These are phyloP conservation scores for Aspergillus neoniger DNA, from an alignment of 2,329 filamentous ascomycete species.

Conservation along the genomic window DNA sequence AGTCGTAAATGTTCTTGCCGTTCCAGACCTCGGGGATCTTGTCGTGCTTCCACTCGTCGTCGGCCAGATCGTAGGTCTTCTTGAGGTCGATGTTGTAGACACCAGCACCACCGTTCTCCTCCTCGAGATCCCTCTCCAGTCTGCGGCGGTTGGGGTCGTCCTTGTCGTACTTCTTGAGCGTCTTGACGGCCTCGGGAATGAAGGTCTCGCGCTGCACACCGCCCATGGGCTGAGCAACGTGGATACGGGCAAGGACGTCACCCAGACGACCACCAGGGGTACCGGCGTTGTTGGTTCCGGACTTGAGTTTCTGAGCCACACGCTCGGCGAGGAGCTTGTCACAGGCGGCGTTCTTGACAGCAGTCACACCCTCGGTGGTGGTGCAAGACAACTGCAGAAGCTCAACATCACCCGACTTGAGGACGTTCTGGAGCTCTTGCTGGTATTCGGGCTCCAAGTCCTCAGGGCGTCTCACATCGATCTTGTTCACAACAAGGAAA, in stretches of 20 bases:
- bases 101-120: constrained; percentile 89
- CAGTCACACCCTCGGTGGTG: constrained; percentile 89
- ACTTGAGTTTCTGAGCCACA: constrained; percentile 92
- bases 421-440: constrained; percentile 73
- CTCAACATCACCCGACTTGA: constrained; percentile 88
- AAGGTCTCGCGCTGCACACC: constrained; percentile 77
- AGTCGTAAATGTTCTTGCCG: constrained; percentile 97
- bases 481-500: constrained; percentile 97
- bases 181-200: constrained; percentile 82
- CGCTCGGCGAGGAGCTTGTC: constrained; percentile 90
- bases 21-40: constrained; percentile 91
- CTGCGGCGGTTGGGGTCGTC: constrained; percentile 77
- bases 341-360: constrained; percentile 92
- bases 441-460: constrained; percentile 80
- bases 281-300: constrained; percentile 76
- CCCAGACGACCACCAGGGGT: constrained; percentile 77
- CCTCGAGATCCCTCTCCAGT: constrained; percentile 84
- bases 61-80: constrained; percentile 81
- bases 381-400: constrained; percentile 92
- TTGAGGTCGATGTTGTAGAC: constrained; percentile 94
- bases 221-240: constrained; percentile 91
- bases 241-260: constrained; percentile 89
- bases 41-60: constrained; percentile 94
- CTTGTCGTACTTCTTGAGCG: constrained; percentile 85
- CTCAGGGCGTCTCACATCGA: constrained; percentile 84